These are phyloP conservation scores for Fraxinus dipetala DNA, from an alignment of 305 asterid genomes.

Conservation along the genomic window DNA sequence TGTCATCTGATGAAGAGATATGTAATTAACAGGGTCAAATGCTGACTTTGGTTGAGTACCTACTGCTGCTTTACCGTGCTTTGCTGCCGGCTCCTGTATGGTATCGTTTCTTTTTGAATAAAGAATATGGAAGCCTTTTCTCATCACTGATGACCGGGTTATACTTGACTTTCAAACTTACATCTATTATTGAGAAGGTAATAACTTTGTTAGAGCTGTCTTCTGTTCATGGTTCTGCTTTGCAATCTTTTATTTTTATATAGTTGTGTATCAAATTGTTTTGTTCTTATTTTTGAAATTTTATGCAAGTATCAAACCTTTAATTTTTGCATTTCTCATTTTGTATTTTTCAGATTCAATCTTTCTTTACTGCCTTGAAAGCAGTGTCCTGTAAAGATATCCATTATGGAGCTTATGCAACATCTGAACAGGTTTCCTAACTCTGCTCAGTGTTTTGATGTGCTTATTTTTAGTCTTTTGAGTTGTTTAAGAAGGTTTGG, in stretches of 20 bases:
- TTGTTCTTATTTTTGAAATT: no score
- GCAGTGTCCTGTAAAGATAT: slow-evolving; percentile 66
- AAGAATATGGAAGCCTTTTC: slow-evolving; percentile 80
- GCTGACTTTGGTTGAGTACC: slow-evolving; percentile 70
- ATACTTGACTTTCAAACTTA: slow-evolving; percentile 81
- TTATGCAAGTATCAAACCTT: background rate
- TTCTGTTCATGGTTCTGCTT: slow-evolving; percentile 15
- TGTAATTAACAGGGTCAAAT: slow-evolving; percentile 58
- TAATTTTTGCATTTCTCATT: background rate
- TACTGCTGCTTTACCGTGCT: slow-evolving; percentile 66
- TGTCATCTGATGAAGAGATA: slow-evolving; percentile 19
- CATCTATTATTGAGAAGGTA: slow-evolving; percentile 90
- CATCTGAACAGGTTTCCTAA: slow-evolving; percentile 63
- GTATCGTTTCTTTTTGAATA: slow-evolving; percentile 73
- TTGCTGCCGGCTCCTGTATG: slow-evolving; percentile 82
- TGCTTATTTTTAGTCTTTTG: slow-evolving; percentile 12
- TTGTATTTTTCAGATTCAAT: slow-evolving; percentile 50
- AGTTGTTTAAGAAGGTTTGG: slow-evolving; percentile 5
- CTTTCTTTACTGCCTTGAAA: slow-evolving; percentile 56
- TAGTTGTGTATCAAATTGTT: background rate
- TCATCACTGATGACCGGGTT: slow-evolving; percentile 77
- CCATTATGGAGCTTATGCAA: slow-evolving; percentile 76
- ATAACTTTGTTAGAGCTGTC: slow-evolving; percentile 3
- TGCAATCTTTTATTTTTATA: background rate
- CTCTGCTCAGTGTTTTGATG: background rate